Conservation (phyloP, 2,329 filamentous ascomycete species). For the Biscogniauxia mediterranea region DNA sequence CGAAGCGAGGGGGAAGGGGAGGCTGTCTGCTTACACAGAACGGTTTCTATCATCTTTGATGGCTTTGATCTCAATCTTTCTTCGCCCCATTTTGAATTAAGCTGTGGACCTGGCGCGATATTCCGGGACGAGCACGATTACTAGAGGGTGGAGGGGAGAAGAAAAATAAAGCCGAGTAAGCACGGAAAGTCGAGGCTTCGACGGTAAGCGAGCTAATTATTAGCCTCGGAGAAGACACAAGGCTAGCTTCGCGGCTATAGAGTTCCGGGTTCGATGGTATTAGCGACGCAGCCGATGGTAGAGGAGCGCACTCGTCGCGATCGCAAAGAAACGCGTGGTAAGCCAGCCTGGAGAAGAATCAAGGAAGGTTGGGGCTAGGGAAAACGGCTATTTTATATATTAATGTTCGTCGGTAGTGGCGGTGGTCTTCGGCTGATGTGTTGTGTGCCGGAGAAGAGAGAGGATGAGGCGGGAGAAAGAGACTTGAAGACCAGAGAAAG, state of each 20-base stretch:
- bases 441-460: not conserved
- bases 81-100: slow-evolving; percentile 73
- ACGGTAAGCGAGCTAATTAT: not conserved
- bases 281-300: slow-evolving; percentile 11
- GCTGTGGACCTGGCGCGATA: slow-evolving; percentile 6
- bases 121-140: slow-evolving; percentile 1
- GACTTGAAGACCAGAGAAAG: too few species aligned
- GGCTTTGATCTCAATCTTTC: slow-evolving; percentile 99
- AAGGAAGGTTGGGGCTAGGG: slow-evolving; percentile 14
- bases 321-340: slow-evolving; percentile 15
- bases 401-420: not conserved
- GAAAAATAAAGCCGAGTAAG: slow-evolving; percentile 1
- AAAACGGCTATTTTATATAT: slow-evolving; percentile 13
- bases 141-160: slow-evolving; percentile 9
- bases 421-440: not conserved
- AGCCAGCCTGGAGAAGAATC: slow-evolving; percentile 19
- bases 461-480: too few species aligned
- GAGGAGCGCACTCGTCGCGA: slow-evolving; percentile 2
- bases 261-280: slow-evolving; percentile 4
- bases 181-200: slow-evolving; percentile 5
- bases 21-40: slow-evolving; percentile 72
- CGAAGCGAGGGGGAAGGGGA: slow-evolving; percentile 4
- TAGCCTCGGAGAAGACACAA: not conserved
- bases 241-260: not conserved
- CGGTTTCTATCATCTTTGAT: slow-evolving; percentile 98